These are phyloP conservation scores for Lecanicillium sp. DNA, from an alignment of 2,329 filamentous ascomycete genomes.

Conservation along the genomic window DNA sequence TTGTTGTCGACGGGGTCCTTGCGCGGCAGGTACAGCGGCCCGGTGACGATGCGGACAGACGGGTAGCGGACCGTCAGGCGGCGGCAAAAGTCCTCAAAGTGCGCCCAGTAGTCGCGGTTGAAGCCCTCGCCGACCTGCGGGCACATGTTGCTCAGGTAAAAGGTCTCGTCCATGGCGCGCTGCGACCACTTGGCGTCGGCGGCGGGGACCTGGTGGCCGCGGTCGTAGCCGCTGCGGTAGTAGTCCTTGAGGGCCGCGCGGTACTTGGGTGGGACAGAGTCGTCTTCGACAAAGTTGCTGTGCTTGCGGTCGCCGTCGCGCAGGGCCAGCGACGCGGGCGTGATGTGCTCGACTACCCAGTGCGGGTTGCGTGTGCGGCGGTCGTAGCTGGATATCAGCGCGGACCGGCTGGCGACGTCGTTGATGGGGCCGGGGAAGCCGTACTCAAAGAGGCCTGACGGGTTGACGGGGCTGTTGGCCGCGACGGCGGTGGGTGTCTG, in stretches of 20 bases:
- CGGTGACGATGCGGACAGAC: constrained; percentile 83
- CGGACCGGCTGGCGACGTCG: constrained; percentile 69
- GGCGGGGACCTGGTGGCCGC: constrained; percentile 93
- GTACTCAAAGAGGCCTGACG: constrained; percentile 70
- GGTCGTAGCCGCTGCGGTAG: constrained; percentile 87
- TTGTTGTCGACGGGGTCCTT: constrained; percentile 77
- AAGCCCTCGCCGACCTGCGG: constrained; percentile 97
- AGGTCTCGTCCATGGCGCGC: constrained; percentile 89
- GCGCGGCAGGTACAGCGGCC: constrained; percentile 85
- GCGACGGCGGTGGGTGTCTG: constrained; percentile 19
- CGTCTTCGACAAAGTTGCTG: constrained; percentile 77
- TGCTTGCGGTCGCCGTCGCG: constrained; percentile 76
- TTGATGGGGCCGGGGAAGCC: constrained; percentile 86
- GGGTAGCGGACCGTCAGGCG: constrained; percentile 74
- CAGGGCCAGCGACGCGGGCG: constrained; percentile 66
- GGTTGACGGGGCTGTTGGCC: constrained; percentile 52
- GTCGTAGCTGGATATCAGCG: constrained; percentile 83
- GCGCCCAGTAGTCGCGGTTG: constrained; percentile 98
- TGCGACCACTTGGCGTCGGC: constrained; percentile 96
- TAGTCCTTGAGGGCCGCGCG: constrained; percentile 89
- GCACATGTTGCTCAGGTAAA: constrained; percentile 92
- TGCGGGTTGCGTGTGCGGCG: constrained; percentile 83
- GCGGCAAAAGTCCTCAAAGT: constrained; percentile 95
- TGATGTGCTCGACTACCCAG: constrained; percentile 97
- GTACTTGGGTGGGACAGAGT: constrained; percentile 72